Evolutionary conservation across 2,329 filamentous ascomycete genomes (phyloP), one percentile per base, ranked within the genome.

Genomic region (Pseudopithomyces chartarum): DNA sequence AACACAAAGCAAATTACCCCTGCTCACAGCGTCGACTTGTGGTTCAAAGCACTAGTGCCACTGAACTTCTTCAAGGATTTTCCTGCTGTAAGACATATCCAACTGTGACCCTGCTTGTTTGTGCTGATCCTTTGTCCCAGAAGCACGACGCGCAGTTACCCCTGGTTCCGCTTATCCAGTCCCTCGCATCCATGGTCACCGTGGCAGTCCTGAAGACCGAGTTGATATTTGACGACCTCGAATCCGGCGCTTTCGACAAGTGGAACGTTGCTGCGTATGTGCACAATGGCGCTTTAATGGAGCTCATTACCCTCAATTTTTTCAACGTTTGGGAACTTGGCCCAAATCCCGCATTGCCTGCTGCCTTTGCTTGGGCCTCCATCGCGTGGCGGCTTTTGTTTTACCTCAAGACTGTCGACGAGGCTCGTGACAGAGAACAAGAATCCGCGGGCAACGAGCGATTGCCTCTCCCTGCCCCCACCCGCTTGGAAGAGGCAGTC

Each of bases 281-380:
- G 45, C 81, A 89, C 17, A 88, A 90, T 48, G 84, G 87, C 2
- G 83, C 86, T 6, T 85, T 90, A 19, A 81, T 96, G n/a, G 83
- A 85, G 47, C 84, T 87, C 52, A 84, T 97, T 13, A 91, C 94
- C 64, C 84, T 84, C 51, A 84, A 89, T n/a, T 81, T 97, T 33
- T 76, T 88, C 22, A 79, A 81, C 54, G 85, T 87, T 7, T 81
- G 81, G 26, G 70, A 77, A 17, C 43, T 71, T 19, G 83, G 83
- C 15, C 80, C 85, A n/a, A 79, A 81, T 36, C 85, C 85, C 34
- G 90, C 90, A 19, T 87, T 85, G 54, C 91, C 91, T 1, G 86
- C 90, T 17, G 84, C 91, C 19, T 90, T 96, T 63, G 86, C 90
- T 2, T 98, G 93, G 93, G 87, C 88, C 3, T 80, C 94, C 46